A percentile compares a stretch with the other conserved stretches of the same genome.
Evolutionary conservation across 208 protist species (phyloP).

Genomic region (Phytomonas francai): DNA sequence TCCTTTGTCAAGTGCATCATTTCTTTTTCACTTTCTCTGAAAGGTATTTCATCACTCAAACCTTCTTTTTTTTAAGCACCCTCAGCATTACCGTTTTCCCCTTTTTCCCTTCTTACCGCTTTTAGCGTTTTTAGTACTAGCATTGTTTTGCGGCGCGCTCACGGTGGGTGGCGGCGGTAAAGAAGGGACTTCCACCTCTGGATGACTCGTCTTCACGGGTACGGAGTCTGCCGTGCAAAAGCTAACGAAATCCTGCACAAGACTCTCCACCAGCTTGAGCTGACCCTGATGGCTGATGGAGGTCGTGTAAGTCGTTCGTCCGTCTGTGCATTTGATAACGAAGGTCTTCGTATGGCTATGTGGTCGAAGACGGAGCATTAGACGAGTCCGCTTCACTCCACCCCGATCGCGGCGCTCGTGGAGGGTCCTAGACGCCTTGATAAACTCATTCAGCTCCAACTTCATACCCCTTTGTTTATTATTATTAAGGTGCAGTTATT

Average conservation of each 20-base stretch:
- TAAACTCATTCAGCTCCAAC: conserved; percentile 50
- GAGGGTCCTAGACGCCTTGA: conserved; percentile 38
- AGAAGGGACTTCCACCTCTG: not conserved
- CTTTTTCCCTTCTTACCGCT: not conserved
- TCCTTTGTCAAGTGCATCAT: too few species aligned
- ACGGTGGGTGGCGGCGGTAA: conserved; percentile 3
- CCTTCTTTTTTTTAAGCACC: conserved; percentile 6
- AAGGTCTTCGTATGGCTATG: conserved; percentile 29
- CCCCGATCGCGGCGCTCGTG: conserved; percentile 28
- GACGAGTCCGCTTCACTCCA: conserved; percentile 48
- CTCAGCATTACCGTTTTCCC: not conserved
- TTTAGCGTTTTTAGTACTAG: too few species aligned
- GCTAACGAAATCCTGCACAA: conserved; percentile 56
- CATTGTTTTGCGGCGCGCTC: too few species aligned
- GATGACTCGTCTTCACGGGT: not conserved
- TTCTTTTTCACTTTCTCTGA: too few species aligned
- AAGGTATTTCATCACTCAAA: not conserved
- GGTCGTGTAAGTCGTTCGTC: conserved; percentile 52
- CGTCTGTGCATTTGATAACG: conserved; percentile 65
- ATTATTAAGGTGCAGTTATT: conserved; percentile 4
- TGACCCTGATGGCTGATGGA: conserved; percentile 47
- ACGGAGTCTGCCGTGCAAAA: conserved; percentile 27
- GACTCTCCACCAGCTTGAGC: conserved; percentile 44
- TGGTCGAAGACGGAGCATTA: conserved; percentile 61
- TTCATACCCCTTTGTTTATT: conserved; percentile 28